Evolutionary conservation across 495 filamentous ascomycete species (phyloP).

Genomic region (Umbilicaria muhlenbergii): DNA sequence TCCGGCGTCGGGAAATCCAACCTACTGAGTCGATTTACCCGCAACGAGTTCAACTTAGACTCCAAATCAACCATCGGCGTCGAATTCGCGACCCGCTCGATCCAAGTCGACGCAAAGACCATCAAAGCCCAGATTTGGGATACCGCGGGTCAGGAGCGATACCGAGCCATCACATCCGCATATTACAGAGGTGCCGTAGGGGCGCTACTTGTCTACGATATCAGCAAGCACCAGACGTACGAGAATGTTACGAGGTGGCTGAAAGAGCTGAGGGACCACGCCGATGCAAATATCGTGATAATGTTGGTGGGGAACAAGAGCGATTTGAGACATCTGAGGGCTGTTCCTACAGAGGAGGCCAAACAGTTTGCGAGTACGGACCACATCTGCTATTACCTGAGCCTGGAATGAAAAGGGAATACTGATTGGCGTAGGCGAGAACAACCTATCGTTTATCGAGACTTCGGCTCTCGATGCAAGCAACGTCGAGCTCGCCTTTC

Average conservation of each 20-base stretch:
- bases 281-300: slow-evolving; percentile 98
- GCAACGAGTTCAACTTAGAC: slow-evolving; percentile 99
- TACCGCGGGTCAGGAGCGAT: slow-evolving; percentile 97
- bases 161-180: slow-evolving; percentile 95
- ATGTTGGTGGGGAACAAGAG: slow-evolving; percentile 99
- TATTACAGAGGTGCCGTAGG: slow-evolving; percentile 98
- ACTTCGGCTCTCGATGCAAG: slow-evolving; percentile 97
- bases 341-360: slow-evolving; percentile 95
- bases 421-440: slow-evolving; percentile 51
- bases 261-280: slow-evolving; percentile 96
- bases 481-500: slow-evolving; percentile 99
- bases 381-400: background rate
- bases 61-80: slow-evolving; percentile 99
- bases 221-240: slow-evolving; percentile 98
- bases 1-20: slow-evolving; percentile 99
- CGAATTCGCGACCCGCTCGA: slow-evolving; percentile 96
- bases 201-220: slow-evolving; percentile 96
- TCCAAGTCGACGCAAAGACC: slow-evolving; percentile 98
- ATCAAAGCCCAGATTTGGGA: slow-evolving; percentile 99
- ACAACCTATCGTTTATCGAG: slow-evolving; percentile 95
- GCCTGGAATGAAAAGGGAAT: slow-evolving; percentile 1
- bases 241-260: slow-evolving; percentile 98
- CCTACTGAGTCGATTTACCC: slow-evolving; percentile 96
- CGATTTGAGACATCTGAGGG: slow-evolving; percentile 95
- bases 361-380: slow-evolving; percentile 92